phyloP scores from a whole-genome alignment of 2,329 filamentous ascomycete species.

The Xylaria sp. region DNA sequence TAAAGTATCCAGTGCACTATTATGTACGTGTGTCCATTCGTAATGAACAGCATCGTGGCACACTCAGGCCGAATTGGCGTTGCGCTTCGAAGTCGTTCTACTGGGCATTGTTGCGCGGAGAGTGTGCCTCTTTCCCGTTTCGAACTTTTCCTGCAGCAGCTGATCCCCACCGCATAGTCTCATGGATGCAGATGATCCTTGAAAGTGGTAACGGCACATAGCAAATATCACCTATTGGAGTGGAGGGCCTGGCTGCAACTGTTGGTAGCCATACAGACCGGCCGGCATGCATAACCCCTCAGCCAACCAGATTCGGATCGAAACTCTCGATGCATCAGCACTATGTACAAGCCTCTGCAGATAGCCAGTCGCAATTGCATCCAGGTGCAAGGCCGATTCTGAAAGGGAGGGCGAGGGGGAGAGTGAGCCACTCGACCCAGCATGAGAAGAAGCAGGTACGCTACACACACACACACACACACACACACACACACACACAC shows the following conservation, averaged over 20 bases:
- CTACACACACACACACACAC: constrained; percentile 20
- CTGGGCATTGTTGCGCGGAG: constrained; percentile 40
- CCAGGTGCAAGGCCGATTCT: constrained; percentile 36
- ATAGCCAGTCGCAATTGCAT: constrained; percentile 45
- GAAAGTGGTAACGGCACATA: constrained; percentile 33
- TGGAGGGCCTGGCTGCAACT: constrained; percentile 30
- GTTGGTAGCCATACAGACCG: constrained; percentile 43
- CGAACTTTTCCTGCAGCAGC: constrained; percentile 44
- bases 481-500: too few relatives aligned
- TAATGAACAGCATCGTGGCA: constrained; percentile 39
- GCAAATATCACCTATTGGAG: constrained; percentile 37
- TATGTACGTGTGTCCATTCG: constrained; percentile 32
- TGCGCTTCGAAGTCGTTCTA: constrained; percentile 34
- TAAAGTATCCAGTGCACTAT: constrained; percentile 16
- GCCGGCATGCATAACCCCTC: constrained; percentile 39
- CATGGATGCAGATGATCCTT: constrained; percentile 34
- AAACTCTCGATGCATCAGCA: constrained; percentile 40
- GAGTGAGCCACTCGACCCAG: constrained; percentile 39
- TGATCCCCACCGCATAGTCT: constrained; percentile 38
- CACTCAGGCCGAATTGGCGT: constrained; percentile 34
- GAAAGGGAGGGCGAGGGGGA: constrained; percentile 33
- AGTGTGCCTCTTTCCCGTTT: constrained; percentile 44
- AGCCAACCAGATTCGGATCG: constrained; percentile 38
- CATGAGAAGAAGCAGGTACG: constrained; percentile 48
- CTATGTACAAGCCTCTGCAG: constrained; percentile 34